Base-by-base conservation (phyloP, 176 grass and related monocot species). In the Phragmites australis region DNA sequence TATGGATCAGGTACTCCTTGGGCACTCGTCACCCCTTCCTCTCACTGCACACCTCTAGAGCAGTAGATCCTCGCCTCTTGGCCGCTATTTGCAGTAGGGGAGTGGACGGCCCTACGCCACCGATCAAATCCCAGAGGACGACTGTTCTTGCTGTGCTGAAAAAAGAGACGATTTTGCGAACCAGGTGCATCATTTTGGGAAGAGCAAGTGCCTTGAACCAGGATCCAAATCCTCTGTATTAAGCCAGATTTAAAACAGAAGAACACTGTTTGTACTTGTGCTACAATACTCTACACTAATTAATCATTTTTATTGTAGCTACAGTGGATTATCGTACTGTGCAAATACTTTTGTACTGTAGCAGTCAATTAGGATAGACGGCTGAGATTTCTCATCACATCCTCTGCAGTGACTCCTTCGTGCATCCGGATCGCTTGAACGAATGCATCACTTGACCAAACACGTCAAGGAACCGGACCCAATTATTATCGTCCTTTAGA, bases 401-500 rank as follows among this genome's bases (percentile, higher is more conserved):
- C n/a, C n/a, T n/a, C n/a, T n/a, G n/a, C n/a, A n/a, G n/a, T n/a
- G n/a, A n/a, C n/a, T n/a, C n/a, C n/a, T n/a, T n/a, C n/a, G n/a
- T n/a, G n/a, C n/a, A n/a, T n/a, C n/a, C n/a, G n/a, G n/a, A n/a
- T n/a, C n/a, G n/a, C n/a, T n/a, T n/a, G n/a, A n/a, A n/a, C n/a
- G n/a, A n/a, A n/a, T n/a, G n/a, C n/a, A n/a, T 22, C 29, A 62
- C 25, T 19, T 19, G 32, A 48, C 15, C 25, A 48, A 48, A 45
- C 23, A 27, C 48, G n/a, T n/a, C 27, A 66, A 15, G 69, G 14
- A 17, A 29, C 16, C 5, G 9, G 44, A 6, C 11, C 25, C 65
- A 43, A 71, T 78, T 77, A 42, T 42, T 72, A 19, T 43, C 55
- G 2, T 26, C 83, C 65, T 51, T 51, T 23, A 43, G 71, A 63